Conservation (phyloP, 257 asterid genomes). For the Plantago ovata region DNA sequence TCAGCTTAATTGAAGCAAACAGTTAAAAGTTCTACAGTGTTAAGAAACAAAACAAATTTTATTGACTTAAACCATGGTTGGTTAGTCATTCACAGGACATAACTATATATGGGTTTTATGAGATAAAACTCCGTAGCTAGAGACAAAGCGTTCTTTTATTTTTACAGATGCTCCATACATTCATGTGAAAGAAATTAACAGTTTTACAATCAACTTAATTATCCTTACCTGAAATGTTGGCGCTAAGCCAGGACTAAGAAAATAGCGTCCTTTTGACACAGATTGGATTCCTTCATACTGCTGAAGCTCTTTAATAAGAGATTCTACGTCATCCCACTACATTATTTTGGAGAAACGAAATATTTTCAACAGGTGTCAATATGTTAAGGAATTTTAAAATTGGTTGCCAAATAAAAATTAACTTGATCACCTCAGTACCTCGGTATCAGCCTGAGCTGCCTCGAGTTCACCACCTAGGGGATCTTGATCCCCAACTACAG, state of each 20-base stretch:
- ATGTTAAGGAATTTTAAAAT: slow-evolving; percentile 5
- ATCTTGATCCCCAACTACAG: slow-evolving; percentile 71
- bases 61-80: no score
- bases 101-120: no score
- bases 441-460: slow-evolving; percentile 57
- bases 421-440: slow-evolving; percentile 37
- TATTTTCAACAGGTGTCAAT: background rate
- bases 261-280: slow-evolving; percentile 78
- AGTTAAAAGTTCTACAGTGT: background rate
- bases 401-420: slow-evolving; percentile 7
- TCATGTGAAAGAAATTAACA: background rate
- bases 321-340: slow-evolving; percentile 89
- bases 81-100: no score
- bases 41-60: background rate
- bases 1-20: background rate
- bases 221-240: slow-evolving; percentile 94
- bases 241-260: slow-evolving; percentile 92
- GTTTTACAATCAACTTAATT: slow-evolving; percentile 1
- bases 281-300: slow-evolving; percentile 71
- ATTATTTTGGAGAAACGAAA: slow-evolving; percentile 8
- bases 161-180: background rate
- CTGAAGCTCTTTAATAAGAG: slow-evolving; percentile 63
- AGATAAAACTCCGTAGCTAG: background rate
- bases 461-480: slow-evolving; percentile 58
- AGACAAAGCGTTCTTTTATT: background rate